Conservation (phyloP, 1,284 basidiomycete genomes). For the Ustanciosporium gigantosporum region DNA sequence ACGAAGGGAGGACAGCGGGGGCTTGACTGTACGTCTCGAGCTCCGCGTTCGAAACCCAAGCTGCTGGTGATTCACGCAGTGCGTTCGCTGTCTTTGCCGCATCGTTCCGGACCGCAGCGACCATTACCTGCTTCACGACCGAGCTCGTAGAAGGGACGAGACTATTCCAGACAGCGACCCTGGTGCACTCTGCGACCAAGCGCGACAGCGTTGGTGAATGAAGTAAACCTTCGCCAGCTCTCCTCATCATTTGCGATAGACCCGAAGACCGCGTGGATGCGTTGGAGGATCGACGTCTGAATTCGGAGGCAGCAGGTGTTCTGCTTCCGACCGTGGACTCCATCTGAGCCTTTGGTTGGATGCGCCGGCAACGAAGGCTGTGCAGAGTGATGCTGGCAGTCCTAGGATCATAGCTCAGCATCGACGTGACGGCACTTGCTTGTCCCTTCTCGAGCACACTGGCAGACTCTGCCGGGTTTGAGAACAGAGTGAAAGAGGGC, state of each 20-base stretch:
- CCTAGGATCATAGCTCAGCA: slow-evolving; percentile 21
- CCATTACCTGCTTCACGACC: slow-evolving; percentile 5
- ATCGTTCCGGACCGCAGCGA: background rate
- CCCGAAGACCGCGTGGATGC: slow-evolving; percentile 20
- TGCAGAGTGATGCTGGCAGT: slow-evolving; percentile 13
- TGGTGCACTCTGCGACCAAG: slow-evolving; percentile 14
- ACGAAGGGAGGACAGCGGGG: slow-evolving; percentile 20
- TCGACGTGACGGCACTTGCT: background rate
- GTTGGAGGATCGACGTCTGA: slow-evolving; percentile 4
- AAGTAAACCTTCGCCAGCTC: slow-evolving; percentile 24
- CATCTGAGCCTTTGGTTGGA: background rate
- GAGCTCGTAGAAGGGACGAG: slow-evolving; percentile 5
- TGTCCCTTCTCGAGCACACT: background rate
- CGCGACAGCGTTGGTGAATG: slow-evolving; percentile 7
- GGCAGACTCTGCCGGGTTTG: background rate
- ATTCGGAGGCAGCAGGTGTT: no score
- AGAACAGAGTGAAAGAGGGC: slow-evolving; percentile 13
- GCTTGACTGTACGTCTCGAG: slow-evolving; percentile 42
- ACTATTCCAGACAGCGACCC: slow-evolving; percentile 23
- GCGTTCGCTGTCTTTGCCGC: background rate
- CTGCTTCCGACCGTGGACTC: no score
- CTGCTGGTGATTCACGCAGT: background rate
- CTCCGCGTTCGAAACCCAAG: slow-evolving; percentile 29
- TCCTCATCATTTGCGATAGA: slow-evolving; percentile 35
- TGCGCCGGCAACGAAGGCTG: slow-evolving; percentile 12